Evolutionary conservation across 2,329 filamentous ascomycete genomes (phyloP), one percentile per base, ranked within the genome.

Genomic region (Colletotrichum spinosum): DNA sequence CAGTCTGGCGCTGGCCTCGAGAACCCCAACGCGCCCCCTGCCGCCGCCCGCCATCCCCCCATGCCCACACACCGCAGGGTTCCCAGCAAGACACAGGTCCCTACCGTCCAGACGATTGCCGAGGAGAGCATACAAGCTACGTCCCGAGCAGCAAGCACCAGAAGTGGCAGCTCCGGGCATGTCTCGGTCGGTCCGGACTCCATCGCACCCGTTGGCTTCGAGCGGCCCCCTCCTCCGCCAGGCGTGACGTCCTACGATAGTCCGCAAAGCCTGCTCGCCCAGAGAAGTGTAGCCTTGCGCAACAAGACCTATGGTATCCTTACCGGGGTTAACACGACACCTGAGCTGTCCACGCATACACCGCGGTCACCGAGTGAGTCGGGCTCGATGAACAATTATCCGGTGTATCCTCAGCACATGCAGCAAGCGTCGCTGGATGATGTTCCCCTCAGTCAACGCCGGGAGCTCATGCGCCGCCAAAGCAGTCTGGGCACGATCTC

Each of bases 401-500:
- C 75, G 12, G 71, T 73, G 60, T 73, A 76, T 55, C 25, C 39
- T 35, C 48, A 33, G 7, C 58, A 55, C 5, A 41, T 51, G 34
- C 38, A 34, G 11, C 35, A 45, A 25, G 60, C n/a, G 15, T 66
- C 67, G 2, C 80, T 84, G 2, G 92, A 94, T 66, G 87, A 94
- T 60, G 82, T 95, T 69, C 90, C 92, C 0, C 82, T 96, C 15
- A 90, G 88, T 46, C 87, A 91, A 70, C 88, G 92, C 48, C 85
- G 84, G 60, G 79, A 86, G 50, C 76, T 91, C 35, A 87, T 92
- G 60, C 86, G 61, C 9, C 67, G 86, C 38, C 84, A 86, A 46
- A 82, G 75, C 68, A 84, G 81, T 70, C 67, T 53, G 10, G 58
- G 62, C 11, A 62, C 80, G 52, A 74, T 78, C 68, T 70, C 70